phyloP scores from a whole-genome alignment of 1,284 basidiomycete genomes.

The Ustilago bromivora region DNA sequence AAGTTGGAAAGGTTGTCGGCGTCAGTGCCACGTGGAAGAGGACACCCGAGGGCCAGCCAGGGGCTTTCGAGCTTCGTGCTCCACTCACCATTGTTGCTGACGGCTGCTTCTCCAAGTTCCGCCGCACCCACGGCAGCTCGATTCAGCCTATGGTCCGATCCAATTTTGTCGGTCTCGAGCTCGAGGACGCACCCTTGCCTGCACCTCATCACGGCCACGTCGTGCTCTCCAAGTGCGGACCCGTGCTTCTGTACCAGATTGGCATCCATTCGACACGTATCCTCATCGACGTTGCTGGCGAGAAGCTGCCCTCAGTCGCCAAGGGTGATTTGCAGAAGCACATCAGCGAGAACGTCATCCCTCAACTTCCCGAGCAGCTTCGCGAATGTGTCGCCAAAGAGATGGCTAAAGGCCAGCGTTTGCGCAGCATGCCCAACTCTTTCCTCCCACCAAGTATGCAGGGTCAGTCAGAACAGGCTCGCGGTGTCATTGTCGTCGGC shows the following conservation, averaged over 20 bases:
- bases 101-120: conserved; percentile 92
- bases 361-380: conserved; percentile 63
- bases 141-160: conserved; percentile 75
- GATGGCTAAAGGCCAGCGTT: conserved; percentile 57
- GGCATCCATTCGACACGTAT: conserved; percentile 83
- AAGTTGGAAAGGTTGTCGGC: conserved; percentile 51
- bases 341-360: conserved; percentile 59
- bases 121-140: conserved; percentile 72
- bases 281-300: conserved; percentile 86
- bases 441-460: conserved; percentile 90
- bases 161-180: conserved; percentile 84
- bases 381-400: conserved; percentile 52
- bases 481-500: conserved; percentile 87
- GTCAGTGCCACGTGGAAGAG: conserved; percentile 53
- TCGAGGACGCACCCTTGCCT: conserved; percentile 81
- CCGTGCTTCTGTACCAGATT: conserved; percentile 90
- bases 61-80: conserved; percentile 73
- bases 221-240: conserved; percentile 78
- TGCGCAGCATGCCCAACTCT: conserved; percentile 92
- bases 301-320: conserved; percentile 80
- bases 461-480: conserved; percentile 73
- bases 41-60: conserved; percentile 18
- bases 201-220: conserved; percentile 89
- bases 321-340: conserved; percentile 73
- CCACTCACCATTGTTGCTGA: conserved; percentile 90